Evolutionary conservation across 176 grass and related monocot genomes (phyloP).

Genomic region (Cymbopogon citratus): DNA sequence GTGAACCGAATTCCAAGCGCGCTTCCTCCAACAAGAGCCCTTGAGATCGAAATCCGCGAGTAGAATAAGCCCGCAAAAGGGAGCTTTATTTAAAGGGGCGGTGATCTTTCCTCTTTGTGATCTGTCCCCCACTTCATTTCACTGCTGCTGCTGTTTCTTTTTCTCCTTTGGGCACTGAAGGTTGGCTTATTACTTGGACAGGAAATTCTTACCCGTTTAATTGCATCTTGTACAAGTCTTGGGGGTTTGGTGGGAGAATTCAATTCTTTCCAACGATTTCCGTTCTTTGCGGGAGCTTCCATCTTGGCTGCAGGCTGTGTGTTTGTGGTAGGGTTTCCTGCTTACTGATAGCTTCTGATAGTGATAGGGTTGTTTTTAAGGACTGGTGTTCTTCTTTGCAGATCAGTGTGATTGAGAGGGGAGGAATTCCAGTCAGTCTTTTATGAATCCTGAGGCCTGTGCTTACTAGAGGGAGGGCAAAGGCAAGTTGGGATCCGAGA

Average conservation of each 20-base stretch:
- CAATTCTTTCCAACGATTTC: slow-evolving; percentile 7
- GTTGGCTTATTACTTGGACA: slow-evolving; percentile 5
- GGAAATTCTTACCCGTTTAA: slow-evolving; percentile 5
- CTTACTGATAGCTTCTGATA: background rate
- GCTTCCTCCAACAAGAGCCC: background rate
- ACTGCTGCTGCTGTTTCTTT: slow-evolving; percentile 3
- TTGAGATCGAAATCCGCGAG: slow-evolving; percentile 26
- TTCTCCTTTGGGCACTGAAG: slow-evolving; percentile 26
- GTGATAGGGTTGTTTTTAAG: slow-evolving; percentile 5
- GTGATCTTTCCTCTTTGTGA: slow-evolving; percentile 32
- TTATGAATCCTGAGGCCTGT: slow-evolving; percentile 29
- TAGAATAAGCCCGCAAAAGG: background rate
- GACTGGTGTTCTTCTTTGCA: slow-evolving; percentile 13
- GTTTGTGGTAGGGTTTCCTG: slow-evolving; percentile 27
- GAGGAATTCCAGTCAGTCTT: background rate
- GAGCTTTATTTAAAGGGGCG: slow-evolving; percentile 29
- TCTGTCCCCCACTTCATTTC: slow-evolving; percentile 36
- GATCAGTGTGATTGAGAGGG: background rate
- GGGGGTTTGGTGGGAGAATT: slow-evolving; percentile 7
- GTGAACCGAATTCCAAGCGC: slow-evolving; percentile 12
- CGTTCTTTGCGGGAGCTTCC: slow-evolving; percentile 12
- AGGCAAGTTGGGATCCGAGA: slow-evolving; percentile 35
- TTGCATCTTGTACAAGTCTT: slow-evolving; percentile 14
- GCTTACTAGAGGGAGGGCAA: slow-evolving; percentile 33
- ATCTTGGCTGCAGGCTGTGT: slow-evolving; percentile 11